Evolutionary conservation across 768 basidiomycete species (phyloP).

Genomic region (Lentinula sp.): DNA sequence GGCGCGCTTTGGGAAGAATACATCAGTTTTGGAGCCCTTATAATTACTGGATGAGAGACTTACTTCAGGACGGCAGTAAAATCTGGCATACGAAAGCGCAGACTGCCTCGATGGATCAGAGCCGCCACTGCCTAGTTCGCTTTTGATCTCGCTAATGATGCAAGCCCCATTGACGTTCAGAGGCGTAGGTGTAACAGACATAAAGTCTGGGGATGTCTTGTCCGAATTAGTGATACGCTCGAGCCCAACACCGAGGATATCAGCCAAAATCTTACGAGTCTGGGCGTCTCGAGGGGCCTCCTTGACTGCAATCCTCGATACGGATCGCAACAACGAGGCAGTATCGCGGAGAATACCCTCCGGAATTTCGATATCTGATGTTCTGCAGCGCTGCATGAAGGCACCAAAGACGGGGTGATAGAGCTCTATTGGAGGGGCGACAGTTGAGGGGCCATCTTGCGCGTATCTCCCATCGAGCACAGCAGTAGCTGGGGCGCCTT

Average conservation of each 20-base stretch:
- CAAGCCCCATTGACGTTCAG: neutral
- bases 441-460: neutral
- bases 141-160: slow-evolving; percentile 9
- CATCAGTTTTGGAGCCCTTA: neutral
- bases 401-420: slow-evolving; percentile 13
- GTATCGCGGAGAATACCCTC: neutral
- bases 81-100: slow-evolving; percentile 12
- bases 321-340: neutral
- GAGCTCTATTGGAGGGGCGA: slow-evolving; percentile 7
- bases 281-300: neutral
- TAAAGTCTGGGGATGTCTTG: neutral
- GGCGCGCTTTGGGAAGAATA: slow-evolving; percentile 10
- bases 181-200: neutral
- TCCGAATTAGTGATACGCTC: rapidly evolving
- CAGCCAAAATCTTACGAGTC: neutral
- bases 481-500: neutral
- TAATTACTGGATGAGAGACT: neutral
- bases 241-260: neutral
- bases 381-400: slow-evolving; percentile 12
- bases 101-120: slow-evolving; percentile 19
- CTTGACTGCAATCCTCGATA: slow-evolving; percentile 1
- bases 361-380: slow-evolving; percentile 6
- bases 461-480: slow-evolving; percentile 7
- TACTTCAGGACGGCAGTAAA: slow-evolving; percentile 6
- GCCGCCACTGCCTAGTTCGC: slow-evolving; percentile 11